Base-by-base conservation (phyloP, 345 rosid genomes). In the Citropsis articulata region DNA sequence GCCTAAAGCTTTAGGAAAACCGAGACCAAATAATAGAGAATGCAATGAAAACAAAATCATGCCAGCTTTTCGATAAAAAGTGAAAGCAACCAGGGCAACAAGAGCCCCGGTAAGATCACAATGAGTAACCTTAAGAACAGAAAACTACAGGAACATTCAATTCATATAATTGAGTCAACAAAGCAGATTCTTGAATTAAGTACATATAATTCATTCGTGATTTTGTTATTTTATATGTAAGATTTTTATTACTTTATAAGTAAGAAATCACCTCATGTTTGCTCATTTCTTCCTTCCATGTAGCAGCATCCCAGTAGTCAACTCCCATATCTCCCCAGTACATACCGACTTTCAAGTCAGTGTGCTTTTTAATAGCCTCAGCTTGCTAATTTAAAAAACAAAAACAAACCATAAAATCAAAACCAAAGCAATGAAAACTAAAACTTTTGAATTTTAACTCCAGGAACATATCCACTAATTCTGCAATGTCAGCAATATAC, bases 301-400 rank as follows among this genome's bases (percentile, higher is more conserved):
- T 79, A 10, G 81, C 84, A 62, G 81, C 85, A 76, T 85, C 77
- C 98, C 97, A 92, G 84, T n/a, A 86, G 80, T 91, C 97, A 28
- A 94, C 87, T n/a, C 91, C 93, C 97, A 88, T 94, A 0, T 80
- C 92, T 78, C 99, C 99, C 94, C 94, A 89, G 65, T 89, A 94
- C 88, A 61, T 83, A 19, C 92, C 91, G 59, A 96, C 97, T 40
- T 81, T 83, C 55, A 95, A 83, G 86, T 95, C 95, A 0, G 94
- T 91, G 78, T 89, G 93, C 84, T 66, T 80, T 84, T 78, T 75
- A 78, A 95, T 74, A 55, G 87, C 97, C 69, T 84, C 86, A 62
- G 99, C 97, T 94, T 96, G 98, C 98, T 95, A 71, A 62, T 33
- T 28, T 79, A 69, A 35, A 77, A 66, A 57, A 69, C 38, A 79